A percentile compares a stretch with the other conserved stretches of the same genome.
These are phyloP conservation scores for Apophysomyces variabilis DNA, from an alignment of 371 early-diverging fungal species.

Conservation along the genomic window DNA sequence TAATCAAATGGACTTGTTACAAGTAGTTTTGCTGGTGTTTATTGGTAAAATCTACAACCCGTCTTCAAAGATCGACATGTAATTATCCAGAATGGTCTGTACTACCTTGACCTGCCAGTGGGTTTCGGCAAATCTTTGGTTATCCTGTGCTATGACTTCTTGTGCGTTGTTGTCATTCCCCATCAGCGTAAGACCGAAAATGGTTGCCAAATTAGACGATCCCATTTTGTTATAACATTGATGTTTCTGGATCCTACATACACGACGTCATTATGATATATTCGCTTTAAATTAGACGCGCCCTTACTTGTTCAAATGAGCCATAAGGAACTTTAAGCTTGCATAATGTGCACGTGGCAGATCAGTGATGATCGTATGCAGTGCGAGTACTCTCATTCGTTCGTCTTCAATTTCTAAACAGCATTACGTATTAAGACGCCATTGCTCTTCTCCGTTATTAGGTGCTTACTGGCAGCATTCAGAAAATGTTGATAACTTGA, in stretches of 20 bases:
- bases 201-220: slow-evolving; percentile 81
- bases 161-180: slow-evolving; percentile 44
- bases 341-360: slow-evolving; percentile 80
- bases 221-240: slow-evolving; percentile 89
- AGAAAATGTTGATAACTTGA: slow-evolving; percentile 66
- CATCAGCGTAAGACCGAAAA: slow-evolving; percentile 90
- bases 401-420: slow-evolving; percentile 63
- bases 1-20: too few relatives aligned
- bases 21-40: too few relatives aligned
- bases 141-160: slow-evolving; percentile 28
- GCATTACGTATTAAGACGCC: neutral
- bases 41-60: slow-evolving; percentile 23
- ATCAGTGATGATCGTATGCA: slow-evolving; percentile 70
- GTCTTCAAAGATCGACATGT: slow-evolving; percentile 65
- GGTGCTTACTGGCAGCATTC: slow-evolving; percentile 65
- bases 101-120: slow-evolving; percentile 62
- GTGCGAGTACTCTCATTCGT: slow-evolving; percentile 56
- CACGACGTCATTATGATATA: slow-evolving; percentile 3
- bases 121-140: slow-evolving; percentile 56
- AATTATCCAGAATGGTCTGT: slow-evolving; percentile 65
- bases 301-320: slow-evolving; percentile 71
- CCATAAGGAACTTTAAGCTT: slow-evolving; percentile 73
- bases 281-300: slow-evolving; percentile 3
- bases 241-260: slow-evolving; percentile 68
- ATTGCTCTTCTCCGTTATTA: too few relatives aligned